phyloP scores from a whole-genome alignment of 2,329 filamentous ascomycete genomes.

The Alternaria alternata region DNA sequence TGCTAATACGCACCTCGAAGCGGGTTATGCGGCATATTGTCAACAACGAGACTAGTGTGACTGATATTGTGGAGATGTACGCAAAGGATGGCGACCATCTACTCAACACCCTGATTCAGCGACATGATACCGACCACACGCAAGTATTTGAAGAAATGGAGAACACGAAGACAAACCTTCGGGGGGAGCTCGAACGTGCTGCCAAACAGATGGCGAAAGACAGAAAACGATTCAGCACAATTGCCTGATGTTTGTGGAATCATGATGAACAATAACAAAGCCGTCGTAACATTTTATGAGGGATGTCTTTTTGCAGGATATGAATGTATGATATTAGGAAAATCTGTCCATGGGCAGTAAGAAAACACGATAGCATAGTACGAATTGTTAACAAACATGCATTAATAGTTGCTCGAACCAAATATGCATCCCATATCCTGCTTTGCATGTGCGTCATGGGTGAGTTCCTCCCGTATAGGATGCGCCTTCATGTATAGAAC shows the following conservation, averaged over 20 bases:
- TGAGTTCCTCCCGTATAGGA: conserved; percentile 26
- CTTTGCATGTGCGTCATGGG: not conserved
- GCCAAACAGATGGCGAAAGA: conserved; percentile 18
- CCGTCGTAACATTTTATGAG: not conserved
- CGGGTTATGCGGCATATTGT: conserved; percentile 57
- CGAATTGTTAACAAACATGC: not conserved
- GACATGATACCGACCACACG: conserved; percentile 51
- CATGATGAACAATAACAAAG: not conserved
- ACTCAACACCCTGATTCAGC: conserved; percentile 53
- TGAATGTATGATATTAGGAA: not conserved
- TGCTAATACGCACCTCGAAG: conserved; percentile 53
- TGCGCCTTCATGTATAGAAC: conserved; percentile 49
- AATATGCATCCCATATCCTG: not conserved
- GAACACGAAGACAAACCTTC: conserved; percentile 33
- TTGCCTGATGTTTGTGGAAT: not conserved
- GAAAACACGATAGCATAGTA: not conserved
- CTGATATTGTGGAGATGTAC: conserved; percentile 56
- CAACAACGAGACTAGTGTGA: conserved; percentile 56
- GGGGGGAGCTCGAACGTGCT: conserved; percentile 24
- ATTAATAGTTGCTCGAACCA: not conserved
- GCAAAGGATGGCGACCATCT: conserved; percentile 54
- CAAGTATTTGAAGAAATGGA: conserved; percentile 30
- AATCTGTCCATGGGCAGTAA: not conserved
- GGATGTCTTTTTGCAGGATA: not conserved
- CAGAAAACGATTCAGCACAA: conserved; percentile 10